These are phyloP conservation scores for Dothiorella sarmentorum DNA, from an alignment of 2,329 filamentous ascomycete species.

Conservation along the genomic window DNA sequence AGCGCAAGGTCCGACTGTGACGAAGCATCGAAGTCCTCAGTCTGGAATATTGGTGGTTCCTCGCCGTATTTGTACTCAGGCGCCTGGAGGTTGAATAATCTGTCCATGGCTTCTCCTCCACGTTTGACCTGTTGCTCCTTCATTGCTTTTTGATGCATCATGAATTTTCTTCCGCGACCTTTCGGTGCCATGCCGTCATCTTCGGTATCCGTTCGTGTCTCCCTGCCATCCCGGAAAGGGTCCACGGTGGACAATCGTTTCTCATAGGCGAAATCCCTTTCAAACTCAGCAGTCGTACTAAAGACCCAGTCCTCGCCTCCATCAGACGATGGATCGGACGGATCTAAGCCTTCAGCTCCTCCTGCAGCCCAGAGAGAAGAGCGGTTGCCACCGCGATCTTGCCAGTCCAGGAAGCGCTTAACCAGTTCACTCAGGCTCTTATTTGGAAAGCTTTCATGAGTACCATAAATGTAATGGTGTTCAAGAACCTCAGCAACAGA, in stretches of 20 bases:
- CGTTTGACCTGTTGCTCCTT: constrained; percentile 57
- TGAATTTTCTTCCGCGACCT: constrained; percentile 1
- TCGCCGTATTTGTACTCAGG: constrained; percentile 56
- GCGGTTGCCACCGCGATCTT: constrained; percentile 67
- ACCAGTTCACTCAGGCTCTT: constrained; percentile 63
- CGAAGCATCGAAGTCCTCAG: constrained; percentile 21
- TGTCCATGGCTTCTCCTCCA: constrained; percentile 55
- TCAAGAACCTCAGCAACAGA: constrained; percentile 66
- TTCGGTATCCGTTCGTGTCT: not conserved
- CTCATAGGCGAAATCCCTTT: constrained; percentile 49
- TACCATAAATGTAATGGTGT: constrained; percentile 66
- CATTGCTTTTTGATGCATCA: constrained; percentile 46
- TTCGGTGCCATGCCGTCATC: not conserved
- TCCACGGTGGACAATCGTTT: constrained; percentile 45
- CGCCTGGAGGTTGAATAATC: constrained; percentile 54
- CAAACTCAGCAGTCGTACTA: constrained; percentile 60
- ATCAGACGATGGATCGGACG: constrained; percentile 38
- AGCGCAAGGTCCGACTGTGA: constrained; percentile 50
- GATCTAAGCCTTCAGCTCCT: constrained; percentile 55
- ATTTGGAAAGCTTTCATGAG: constrained; percentile 61
- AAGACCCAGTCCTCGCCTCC: constrained; percentile 61
- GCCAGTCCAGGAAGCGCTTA: constrained; percentile 71
- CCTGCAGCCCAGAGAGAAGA: constrained; percentile 58
- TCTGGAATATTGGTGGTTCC: not conserved
- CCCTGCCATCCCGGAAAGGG: constrained; percentile 38